phyloP scores from a whole-genome alignment of 257 asterid species.

The Solanum sparsipilum region DNA sequence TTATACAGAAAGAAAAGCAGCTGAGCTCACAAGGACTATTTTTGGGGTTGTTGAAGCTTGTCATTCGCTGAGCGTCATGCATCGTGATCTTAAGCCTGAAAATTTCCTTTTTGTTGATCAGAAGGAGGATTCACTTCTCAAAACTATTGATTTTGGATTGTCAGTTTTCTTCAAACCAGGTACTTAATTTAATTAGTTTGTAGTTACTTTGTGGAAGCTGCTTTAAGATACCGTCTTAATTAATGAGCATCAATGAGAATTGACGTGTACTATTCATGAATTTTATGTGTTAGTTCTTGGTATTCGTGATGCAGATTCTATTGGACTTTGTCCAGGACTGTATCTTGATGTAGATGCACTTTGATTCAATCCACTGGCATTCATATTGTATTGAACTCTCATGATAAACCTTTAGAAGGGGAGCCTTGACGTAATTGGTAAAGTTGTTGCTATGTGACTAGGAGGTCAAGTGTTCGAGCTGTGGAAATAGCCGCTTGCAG shows the following conservation, averaged over 20 bases:
- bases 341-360: not conserved
- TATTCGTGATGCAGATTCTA: not conserved
- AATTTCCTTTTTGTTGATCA: slow-evolving; percentile 80
- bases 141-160: slow-evolving; percentile 88
- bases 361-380: not conserved
- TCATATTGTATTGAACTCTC: not conserved
- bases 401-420: not conserved
- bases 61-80: slow-evolving; percentile 93
- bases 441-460: not conserved
- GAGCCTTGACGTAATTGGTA: not conserved
- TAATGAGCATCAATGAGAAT: not conserved
- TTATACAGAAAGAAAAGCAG: slow-evolving; percentile 89
- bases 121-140: slow-evolving; percentile 84
- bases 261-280: not conserved
- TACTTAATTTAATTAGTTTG: slow-evolving; percentile 2
- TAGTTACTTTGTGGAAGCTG: not conserved
- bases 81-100: slow-evolving; percentile 97
- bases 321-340: not conserved
- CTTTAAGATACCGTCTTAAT: not conserved
- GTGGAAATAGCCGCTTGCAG: not conserved
- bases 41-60: slow-evolving; percentile 97
- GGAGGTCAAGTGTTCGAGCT: not conserved
- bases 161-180: slow-evolving; percentile 96
- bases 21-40: slow-evolving; percentile 89
- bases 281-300: not conserved